Conservation (phyloP, 1,284 basidiomycete species). For the Phellopilus nigrolimitatus region DNA sequence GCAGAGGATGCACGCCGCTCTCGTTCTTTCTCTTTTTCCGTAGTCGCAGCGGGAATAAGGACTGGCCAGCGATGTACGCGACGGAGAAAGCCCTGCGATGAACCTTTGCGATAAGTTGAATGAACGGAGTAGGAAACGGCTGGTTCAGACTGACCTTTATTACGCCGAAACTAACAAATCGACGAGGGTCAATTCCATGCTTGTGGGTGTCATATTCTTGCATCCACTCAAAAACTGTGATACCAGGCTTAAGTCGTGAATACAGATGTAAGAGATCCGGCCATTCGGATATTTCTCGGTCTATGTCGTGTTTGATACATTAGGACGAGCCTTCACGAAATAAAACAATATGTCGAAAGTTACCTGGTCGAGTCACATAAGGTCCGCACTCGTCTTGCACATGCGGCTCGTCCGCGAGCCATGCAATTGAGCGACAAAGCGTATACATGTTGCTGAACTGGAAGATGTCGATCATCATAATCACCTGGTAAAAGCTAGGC, state of each 20-base stretch:
- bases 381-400: constrained; percentile 85
- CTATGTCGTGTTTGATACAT: constrained; percentile 34
- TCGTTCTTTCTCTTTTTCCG: constrained; percentile 19
- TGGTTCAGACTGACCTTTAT: constrained; percentile 67
- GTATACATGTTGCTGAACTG: constrained; percentile 99
- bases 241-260: constrained; percentile 79
- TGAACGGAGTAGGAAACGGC: not conserved
- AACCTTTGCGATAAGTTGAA: not conserved
- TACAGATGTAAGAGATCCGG: constrained; percentile 82
- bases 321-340: not conserved
- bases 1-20: constrained; percentile 10
- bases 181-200: constrained; percentile 82
- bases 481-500: constrained; percentile 86
- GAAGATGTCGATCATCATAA: constrained; percentile 95
- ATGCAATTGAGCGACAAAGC: constrained; percentile 77
- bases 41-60: constrained; percentile 37
- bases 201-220: constrained; percentile 67
- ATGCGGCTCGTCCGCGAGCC: constrained; percentile 77
- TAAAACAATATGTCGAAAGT: constrained; percentile 31
- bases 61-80: constrained; percentile 92
- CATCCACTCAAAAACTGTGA: constrained; percentile 88
- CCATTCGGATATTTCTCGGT: constrained; percentile 62
- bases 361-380: constrained; percentile 80
- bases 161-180: constrained; percentile 98
- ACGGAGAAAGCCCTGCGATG: constrained; percentile 77